Evolutionary conservation across 257 asterid species (phyloP).

Genomic region (Lithospermum erythrorhizon): DNA sequence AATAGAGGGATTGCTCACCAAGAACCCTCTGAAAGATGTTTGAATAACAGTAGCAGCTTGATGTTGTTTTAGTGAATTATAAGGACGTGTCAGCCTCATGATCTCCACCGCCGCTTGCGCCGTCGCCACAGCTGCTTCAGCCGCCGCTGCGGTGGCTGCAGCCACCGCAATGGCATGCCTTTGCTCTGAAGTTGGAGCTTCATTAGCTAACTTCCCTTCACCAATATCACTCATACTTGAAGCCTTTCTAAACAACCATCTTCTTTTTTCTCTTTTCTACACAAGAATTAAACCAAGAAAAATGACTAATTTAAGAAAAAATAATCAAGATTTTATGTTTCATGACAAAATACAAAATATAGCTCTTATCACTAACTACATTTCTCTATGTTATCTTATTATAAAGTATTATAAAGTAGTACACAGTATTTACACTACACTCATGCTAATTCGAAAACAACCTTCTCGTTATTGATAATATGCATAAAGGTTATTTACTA

Average conservation of each 20-base stretch:
- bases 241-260: slow-evolving; percentile 70
- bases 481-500: too few species aligned
- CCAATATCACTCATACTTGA: slow-evolving; percentile 18
- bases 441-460: too few species aligned
- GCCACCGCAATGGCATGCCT: slow-evolving; percentile 75
- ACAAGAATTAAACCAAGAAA: neutral
- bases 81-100: slow-evolving; percentile 43
- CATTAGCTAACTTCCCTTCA: slow-evolving; percentile 16
- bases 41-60: slow-evolving; percentile 69
- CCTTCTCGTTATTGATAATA: too few species aligned
- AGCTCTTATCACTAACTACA: too few species aligned
- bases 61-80: slow-evolving; percentile 24
- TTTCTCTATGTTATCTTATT: too few species aligned
- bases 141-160: slow-evolving; percentile 62
- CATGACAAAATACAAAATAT: too few species aligned
- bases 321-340: too few species aligned
- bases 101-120: slow-evolving; percentile 78
- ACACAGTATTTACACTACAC: too few species aligned
- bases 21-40: slow-evolving; percentile 71
- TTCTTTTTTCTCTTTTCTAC: slow-evolving; percentile 64
- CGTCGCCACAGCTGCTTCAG: slow-evolving; percentile 68
- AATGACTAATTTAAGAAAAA: neutral
- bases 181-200: slow-evolving; percentile 28
- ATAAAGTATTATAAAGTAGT: too few species aligned
- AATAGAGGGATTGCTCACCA: slow-evolving; percentile 20